phyloP scores from a whole-genome alignment of 352 stramenopile genomes.

The Phytophthora hybrid region DNA sequence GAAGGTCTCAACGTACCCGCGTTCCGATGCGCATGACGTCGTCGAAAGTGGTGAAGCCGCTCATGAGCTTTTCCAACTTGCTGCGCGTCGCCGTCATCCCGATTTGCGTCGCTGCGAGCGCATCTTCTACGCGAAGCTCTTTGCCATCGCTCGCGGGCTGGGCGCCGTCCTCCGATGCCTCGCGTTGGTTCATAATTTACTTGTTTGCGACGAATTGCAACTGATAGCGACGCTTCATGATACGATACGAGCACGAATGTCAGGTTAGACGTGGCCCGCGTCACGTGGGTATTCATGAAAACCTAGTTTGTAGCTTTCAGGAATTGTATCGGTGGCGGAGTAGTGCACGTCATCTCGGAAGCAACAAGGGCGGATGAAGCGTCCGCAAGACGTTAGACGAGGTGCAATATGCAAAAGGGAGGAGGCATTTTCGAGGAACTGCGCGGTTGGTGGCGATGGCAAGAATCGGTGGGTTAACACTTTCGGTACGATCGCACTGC shows the following conservation, averaged over 20 bases:
- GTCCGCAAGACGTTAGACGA: too few relatives aligned
- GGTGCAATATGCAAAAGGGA: too few relatives aligned
- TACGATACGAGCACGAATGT: conserved; percentile 6
- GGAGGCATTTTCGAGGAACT: neutral
- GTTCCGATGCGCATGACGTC: conserved; percentile 89
- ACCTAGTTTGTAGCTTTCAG: too few relatives aligned
- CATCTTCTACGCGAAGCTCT: conserved; percentile 21
- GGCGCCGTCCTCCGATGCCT: conserved; percentile 3
- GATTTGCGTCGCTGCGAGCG: conserved; percentile 43
- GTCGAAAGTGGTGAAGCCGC: conserved; percentile 87
- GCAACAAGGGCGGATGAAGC: too few relatives aligned
- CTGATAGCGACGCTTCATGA: conserved; percentile 38
- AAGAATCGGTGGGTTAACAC: conserved; percentile 43
- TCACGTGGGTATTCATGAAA: too few relatives aligned
- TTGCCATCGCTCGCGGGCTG: conserved; percentile 8
- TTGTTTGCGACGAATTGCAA: conserved; percentile 6
- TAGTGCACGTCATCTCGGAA: too few relatives aligned
- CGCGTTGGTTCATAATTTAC: conserved; percentile 27
- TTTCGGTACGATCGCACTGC: conserved; percentile 43
- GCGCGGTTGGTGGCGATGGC: neutral
- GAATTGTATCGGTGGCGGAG: too few relatives aligned
- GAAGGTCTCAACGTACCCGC: conserved; percentile 38
- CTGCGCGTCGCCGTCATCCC: conserved; percentile 77
- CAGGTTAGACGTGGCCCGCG: too few relatives aligned
- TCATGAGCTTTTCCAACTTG: conserved; percentile 89